Evolutionary conservation across 805 yeast genomes (phyloP), one percentile per base, ranked within the genome.

Genomic region (Ogataea philodendri): DNA sequence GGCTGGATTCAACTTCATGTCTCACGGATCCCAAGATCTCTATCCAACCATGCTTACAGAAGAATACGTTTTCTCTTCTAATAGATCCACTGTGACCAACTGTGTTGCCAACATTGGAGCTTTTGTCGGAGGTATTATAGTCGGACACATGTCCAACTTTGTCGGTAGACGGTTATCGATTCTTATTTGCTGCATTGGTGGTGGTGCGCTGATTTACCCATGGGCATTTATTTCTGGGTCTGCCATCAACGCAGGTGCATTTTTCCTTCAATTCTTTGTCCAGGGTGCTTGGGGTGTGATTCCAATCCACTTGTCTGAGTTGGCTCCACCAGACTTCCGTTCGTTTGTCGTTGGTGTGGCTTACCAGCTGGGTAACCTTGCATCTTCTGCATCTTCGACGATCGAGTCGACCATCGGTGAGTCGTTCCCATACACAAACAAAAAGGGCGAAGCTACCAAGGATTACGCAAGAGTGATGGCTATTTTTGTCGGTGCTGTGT

Each of bases 231-330:
- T 73, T 50, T 38, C 59, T 29, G 57, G 57, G 21, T 60, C 62
- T 23, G 78, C 69, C 11, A 69, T 74, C 39, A 70, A 72, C 45
- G 81, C 79, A 0, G 81, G 79, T 43, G 82, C 63, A 1, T 77
- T 78, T 55, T 76, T 74, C 60, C 57, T 78, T 41, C 84, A 78
- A 52, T 73, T 73, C 52, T 74, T 70, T 41, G 83, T 79, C 35
- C 83, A 77, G 60, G 84, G 84, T 50, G 76, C 79, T 17, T 79
- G 82, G 80, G 84, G 84, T 48, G 78, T 76, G 26, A 65, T 73
- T 35, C 84, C 84, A 35, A 66, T 76, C 39, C 81, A 78, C 56
- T 60, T 79, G 35, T 65, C 77, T 3, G 84, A 77, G 57, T 64
- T 80, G 43, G 68, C 81, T 25, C 80, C 80, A 39, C 78, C 81